Conservation (phyloP, 1,139 yeast species). For the Citeromyces hawaiiensis region DNA sequence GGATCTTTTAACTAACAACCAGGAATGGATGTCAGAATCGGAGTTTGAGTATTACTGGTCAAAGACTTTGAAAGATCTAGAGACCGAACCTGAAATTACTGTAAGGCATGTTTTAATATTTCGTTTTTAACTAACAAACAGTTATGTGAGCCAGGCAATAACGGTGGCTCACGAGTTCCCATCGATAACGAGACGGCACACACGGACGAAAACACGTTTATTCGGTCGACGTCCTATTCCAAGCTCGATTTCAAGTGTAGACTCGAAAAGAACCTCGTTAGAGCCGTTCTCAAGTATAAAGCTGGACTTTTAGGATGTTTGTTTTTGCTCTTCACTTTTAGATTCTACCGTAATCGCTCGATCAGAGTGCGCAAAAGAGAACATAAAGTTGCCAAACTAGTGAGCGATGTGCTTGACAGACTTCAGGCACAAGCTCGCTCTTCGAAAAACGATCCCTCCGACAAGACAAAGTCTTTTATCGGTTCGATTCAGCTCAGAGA, state of each 20-base stretch:
- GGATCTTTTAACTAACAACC: neutral
- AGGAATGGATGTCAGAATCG: conserved; percentile 16
- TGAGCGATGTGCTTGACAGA: conserved; percentile 30
- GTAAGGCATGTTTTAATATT: conserved; percentile 39
- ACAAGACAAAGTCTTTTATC: conserved; percentile 31
- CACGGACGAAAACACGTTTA: conserved; percentile 14
- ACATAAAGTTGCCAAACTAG: conserved; percentile 22
- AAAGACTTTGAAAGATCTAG: conserved; percentile 49
- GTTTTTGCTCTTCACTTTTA: conserved; percentile 13
- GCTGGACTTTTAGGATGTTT: conserved; percentile 19
- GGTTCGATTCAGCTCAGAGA: conserved; percentile 75
- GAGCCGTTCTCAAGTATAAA: conserved; percentile 32
- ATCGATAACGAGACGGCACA: neutral
- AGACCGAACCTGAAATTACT: conserved; percentile 62
- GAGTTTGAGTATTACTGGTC: conserved; percentile 80
- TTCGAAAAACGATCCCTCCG: conserved; percentile 19
- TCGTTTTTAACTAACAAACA: neutral
- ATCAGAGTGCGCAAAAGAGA: conserved; percentile 11
- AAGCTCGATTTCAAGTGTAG: conserved; percentile 52
- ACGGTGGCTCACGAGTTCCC: neutral
- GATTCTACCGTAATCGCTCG: conserved; percentile 12
- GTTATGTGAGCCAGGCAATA: conserved; percentile 1
- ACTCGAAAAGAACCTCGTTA: conserved; percentile 37
- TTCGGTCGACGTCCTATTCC: conserved; percentile 65
- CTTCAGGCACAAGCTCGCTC: conserved; percentile 24